These are phyloP conservation scores for Aphanocladium album DNA, from an alignment of 2,329 filamentous ascomycete genomes.

Conservation along the genomic window DNA sequence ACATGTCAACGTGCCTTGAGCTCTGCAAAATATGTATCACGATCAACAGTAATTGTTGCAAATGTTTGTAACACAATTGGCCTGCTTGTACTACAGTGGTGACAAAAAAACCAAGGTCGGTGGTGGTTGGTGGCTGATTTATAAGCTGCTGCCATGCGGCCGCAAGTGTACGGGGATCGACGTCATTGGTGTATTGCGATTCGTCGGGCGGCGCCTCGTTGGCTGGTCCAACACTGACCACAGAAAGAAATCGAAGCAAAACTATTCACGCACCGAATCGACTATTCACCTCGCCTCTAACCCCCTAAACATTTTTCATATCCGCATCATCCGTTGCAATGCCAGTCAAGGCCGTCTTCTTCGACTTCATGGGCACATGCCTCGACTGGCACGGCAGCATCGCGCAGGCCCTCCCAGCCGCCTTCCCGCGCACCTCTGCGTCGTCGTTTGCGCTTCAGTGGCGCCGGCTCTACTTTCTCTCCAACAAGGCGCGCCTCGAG, in stretches of 20 bases:
- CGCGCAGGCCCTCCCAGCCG: slow-evolving; percentile 28
- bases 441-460: slow-evolving; percentile 44
- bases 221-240: neutral
- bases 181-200: neutral
- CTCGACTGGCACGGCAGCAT: slow-evolving; percentile 47
- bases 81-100: too few species aligned
- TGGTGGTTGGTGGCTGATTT: neutral
- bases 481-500: slow-evolving; percentile 34
- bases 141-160: neutral
- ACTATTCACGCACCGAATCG: neutral
- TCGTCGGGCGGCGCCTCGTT: neutral
- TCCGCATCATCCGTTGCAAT: too few species aligned
- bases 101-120: too few species aligned
- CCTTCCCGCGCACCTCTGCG: slow-evolving; percentile 25
- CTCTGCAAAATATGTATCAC: too few species aligned
- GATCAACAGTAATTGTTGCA: too few species aligned
- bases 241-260: neutral
- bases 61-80: too few species aligned
- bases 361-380: slow-evolving; percentile 56
- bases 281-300: too few species aligned
- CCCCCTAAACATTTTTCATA: too few species aligned
- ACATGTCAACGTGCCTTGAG: neutral
- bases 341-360: slow-evolving; percentile 43
- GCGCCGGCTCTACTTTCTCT: slow-evolving; percentile 45
- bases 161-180: neutral